These are phyloP conservation scores for Ophiostoma sp. DNA, from an alignment of 2,329 filamentous ascomycete genomes.

Conservation along the genomic window DNA sequence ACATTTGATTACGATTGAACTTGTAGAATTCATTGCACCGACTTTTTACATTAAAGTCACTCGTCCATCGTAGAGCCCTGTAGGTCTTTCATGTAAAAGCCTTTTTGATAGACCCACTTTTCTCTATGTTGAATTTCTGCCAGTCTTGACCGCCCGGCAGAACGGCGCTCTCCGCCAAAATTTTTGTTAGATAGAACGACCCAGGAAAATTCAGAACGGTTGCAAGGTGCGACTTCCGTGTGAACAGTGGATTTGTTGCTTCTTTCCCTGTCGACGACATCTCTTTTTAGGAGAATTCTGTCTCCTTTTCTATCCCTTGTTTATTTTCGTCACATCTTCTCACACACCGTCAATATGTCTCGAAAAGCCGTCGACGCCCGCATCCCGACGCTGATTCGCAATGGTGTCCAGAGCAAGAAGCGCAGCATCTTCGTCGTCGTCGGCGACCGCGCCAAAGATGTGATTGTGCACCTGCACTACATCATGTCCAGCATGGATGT, in stretches of 20 bases:
- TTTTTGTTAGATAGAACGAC: conserved; percentile 19
- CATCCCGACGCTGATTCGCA: conserved; percentile 86
- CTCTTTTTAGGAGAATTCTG: background rate
- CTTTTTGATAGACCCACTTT: conserved; percentile 21
- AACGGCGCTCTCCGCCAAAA: conserved; percentile 31
- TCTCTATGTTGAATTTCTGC: background rate
- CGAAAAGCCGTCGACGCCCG: conserved; percentile 73
- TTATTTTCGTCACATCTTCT: background rate
- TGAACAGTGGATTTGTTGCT: background rate
- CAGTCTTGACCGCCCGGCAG: conserved; percentile 30
- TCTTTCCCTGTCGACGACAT: conserved; percentile 14
- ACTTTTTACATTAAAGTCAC: background rate
- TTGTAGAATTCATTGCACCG: background rate
- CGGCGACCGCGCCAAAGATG: conserved; percentile 91
- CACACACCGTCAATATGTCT: conserved; percentile 49
- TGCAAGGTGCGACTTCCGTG: background rate
- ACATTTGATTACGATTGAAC: background rate
- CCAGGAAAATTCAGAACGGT: conserved; percentile 17
- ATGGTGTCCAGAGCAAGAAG: conserved; percentile 94
- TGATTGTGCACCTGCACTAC: conserved; percentile 89
- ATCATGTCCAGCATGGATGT: conserved; percentile 74
- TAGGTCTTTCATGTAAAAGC: background rate
- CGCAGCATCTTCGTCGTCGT: conserved; percentile 97
- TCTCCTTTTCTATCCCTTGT: background rate
- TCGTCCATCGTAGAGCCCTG: background rate